Evolutionary conservation across 495 filamentous ascomycete genomes (phyloP).

Genomic region (Hypoxylon lienhwacheense): DNA sequence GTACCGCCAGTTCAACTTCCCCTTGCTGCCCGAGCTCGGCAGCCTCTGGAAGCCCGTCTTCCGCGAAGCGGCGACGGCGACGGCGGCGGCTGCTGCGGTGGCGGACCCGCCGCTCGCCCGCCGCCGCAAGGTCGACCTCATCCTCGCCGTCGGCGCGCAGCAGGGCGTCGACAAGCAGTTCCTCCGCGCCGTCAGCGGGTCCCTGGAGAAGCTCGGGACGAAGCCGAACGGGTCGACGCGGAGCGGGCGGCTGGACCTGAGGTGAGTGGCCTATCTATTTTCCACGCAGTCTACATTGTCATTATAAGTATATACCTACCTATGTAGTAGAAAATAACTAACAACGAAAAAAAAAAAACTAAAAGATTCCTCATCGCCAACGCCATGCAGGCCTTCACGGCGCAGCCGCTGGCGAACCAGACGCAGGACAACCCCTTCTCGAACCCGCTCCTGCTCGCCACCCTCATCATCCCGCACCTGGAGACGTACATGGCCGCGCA

Average conservation of each 20-base stretch:
- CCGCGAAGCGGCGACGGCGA: conserved; percentile 32
- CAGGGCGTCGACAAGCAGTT: conserved; percentile 42
- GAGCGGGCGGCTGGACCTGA: conserved; percentile 47
- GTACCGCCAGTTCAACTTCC: conserved; percentile 43
- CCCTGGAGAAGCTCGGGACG: conserved; percentile 48
- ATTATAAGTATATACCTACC: too few species aligned
- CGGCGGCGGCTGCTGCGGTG: conserved; percentile 21
- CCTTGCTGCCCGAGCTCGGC: conserved; percentile 41
- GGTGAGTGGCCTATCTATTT: conserved; percentile 35
- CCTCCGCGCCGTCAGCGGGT: conserved; percentile 38
- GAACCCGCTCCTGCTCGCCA: conserved; percentile 47
- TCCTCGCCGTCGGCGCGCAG: conserved; percentile 50
- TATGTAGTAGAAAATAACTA: too few species aligned
- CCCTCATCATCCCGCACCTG: conserved; percentile 49
- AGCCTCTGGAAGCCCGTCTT: conserved; percentile 48
- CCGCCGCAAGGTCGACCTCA: conserved; percentile 49
- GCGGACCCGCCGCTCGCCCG: too few species aligned
- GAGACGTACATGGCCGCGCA: conserved; percentile 47
- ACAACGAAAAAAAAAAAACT: background rate
- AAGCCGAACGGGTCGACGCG: conserved; percentile 40
- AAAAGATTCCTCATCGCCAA: conserved; percentile 51
- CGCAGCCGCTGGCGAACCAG: conserved; percentile 47
- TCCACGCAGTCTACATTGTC: too few species aligned
- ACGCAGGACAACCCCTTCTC: conserved; percentile 51
- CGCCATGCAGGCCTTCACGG: conserved; percentile 52